These are phyloP conservation scores for Pseudogymnoascus sp. DNA, from an alignment of 2,329 filamentous ascomycete genomes.

Conservation along the genomic window DNA sequence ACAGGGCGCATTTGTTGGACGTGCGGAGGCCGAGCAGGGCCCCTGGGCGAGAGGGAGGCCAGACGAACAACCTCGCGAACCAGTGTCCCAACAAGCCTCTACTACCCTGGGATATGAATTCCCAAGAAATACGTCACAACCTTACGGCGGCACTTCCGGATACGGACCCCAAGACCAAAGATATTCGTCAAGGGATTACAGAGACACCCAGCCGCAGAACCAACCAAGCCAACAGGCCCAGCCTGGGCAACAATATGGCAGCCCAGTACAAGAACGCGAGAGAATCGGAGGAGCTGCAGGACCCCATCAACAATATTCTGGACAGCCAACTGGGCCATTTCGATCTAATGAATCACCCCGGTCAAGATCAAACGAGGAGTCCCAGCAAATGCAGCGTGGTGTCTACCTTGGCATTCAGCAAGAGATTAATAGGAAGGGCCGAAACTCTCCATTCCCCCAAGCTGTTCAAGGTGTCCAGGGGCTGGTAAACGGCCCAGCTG, in stretches of 20 bases:
- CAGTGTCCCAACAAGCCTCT: slow-evolving; percentile 14
- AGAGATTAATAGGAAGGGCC: slow-evolving; percentile 70
- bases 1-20: slow-evolving; percentile 18
- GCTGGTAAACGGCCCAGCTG: slow-evolving; percentile 66
- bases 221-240: slow-evolving; percentile 29
- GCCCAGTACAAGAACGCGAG: slow-evolving; percentile 4
- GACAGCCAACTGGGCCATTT: slow-evolving; percentile 32
- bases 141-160: slow-evolving; percentile 19
- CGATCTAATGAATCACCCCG: slow-evolving; percentile 38
- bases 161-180: slow-evolving; percentile 29
- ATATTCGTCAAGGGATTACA: slow-evolving; percentile 23
- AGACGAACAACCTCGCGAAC: slow-evolving; percentile 14
- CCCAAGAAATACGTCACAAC: slow-evolving; percentile 19
- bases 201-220: slow-evolving; percentile 24
- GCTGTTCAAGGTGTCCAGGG: slow-evolving; percentile 88
- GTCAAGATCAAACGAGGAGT: slow-evolving; percentile 38
- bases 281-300: slow-evolving; percentile 21
- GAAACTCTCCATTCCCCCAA: slow-evolving; percentile 81
- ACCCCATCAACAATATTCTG: slow-evolving; percentile 25
- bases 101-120: slow-evolving; percentile 21
- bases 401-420: slow-evolving; percentile 69
- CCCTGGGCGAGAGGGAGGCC: slow-evolving; percentile 21
- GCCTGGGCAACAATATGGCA: slow-evolving; percentile 25
- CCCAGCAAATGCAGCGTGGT: slow-evolving; percentile 50
- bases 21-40: slow-evolving; percentile 22